Evolutionary conservation across 1,139 yeast genomes (phyloP).

Genomic region (Hanseniaspora uvarum): DNA sequence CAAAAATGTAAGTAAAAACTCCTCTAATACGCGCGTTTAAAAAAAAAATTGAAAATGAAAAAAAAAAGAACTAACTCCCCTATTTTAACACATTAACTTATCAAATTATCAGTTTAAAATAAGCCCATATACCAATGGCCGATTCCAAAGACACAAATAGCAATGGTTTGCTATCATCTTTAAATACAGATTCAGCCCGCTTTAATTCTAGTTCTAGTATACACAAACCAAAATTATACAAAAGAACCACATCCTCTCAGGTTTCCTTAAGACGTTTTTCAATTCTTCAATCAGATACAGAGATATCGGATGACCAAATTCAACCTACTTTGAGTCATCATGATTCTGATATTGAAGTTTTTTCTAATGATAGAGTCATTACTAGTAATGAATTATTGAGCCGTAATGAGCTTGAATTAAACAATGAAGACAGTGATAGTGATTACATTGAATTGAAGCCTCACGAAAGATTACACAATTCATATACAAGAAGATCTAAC

Average conservation of each 20-base stretch:
- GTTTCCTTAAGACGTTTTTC: slow-evolving; percentile 12
- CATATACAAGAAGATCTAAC: neutral
- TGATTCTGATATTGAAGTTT: slow-evolving; percentile 13
- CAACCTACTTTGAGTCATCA: slow-evolving; percentile 9
- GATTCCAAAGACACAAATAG: neutral
- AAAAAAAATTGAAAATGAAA: neutral
- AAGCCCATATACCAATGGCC: neutral
- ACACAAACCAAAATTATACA: slow-evolving; percentile 11
- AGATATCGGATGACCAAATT: slow-evolving; percentile 10
- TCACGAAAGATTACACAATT: neutral
- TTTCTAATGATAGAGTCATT: neutral
- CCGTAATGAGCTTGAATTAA: neutral
- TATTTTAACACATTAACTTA: neutral
- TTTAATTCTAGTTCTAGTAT: neutral
- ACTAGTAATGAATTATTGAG: neutral
- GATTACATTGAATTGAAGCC: neutral
- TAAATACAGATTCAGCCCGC: neutral
- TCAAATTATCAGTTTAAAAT: neutral
- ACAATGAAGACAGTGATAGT: neutral
- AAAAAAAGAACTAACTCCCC: neutral
- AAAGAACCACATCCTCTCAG: slow-evolving; percentile 14
- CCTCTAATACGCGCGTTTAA: neutral
- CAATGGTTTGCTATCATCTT: neutral
- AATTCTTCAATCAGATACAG: slow-evolving; percentile 15
- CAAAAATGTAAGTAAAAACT: neutral